Evolutionary conservation across 2,329 filamentous ascomycete genomes (phyloP), one percentile per base, ranked within the genome.

Genomic region (Hypoxylon sp.): DNA sequence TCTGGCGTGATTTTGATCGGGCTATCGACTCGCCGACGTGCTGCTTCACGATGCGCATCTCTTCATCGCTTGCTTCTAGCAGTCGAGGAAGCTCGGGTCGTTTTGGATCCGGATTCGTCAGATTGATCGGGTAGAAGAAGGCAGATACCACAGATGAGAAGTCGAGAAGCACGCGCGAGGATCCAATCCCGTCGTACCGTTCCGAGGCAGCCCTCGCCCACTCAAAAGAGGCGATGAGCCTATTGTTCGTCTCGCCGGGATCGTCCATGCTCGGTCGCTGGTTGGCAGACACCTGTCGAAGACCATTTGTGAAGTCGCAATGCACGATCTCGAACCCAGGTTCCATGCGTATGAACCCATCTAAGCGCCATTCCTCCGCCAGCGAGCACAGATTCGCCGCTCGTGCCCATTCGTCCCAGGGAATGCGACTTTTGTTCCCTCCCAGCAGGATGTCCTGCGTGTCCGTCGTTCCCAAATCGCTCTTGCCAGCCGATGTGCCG

Each of bases 401-500:
- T 5, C 86, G 80, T 2, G 69, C 65, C 4, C 54, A 59, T 43
- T 90, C 86, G 32, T 71, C 72, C 57, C 74, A 63, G 3, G 40
- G 12, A 4, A 15, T 3, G 2, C 52, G 19, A 49, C 63, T 19
- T 7, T 57, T 61, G 31, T 71, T 66, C 5, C 77, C 75, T 5
- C 79, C 73, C 1, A 91, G 73, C 0, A 90, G 63, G 1, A 77
- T 64, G 61, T 90, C 87, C 61, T 89, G 86, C 0, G 81, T 77
- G 63, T 90, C 87, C 2, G 90, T 74, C 0, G 86, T 89, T 3
- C 87, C 88, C 63, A 84, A 82, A 1, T 63, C 38, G 0, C 81
- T 82, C 60, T 90, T 90, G 1, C 77, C 87, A 0, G 85, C 88
- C 2, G 81, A 80, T 75, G 86, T 84, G 3, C 88, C 88, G 63